Percentiles rank a stretch among this genome's conserved stretches.
Evolutionary conservation across 2,329 filamentous ascomycete genomes (phyloP).

Genomic region (Claviceps cyperi): DNA sequence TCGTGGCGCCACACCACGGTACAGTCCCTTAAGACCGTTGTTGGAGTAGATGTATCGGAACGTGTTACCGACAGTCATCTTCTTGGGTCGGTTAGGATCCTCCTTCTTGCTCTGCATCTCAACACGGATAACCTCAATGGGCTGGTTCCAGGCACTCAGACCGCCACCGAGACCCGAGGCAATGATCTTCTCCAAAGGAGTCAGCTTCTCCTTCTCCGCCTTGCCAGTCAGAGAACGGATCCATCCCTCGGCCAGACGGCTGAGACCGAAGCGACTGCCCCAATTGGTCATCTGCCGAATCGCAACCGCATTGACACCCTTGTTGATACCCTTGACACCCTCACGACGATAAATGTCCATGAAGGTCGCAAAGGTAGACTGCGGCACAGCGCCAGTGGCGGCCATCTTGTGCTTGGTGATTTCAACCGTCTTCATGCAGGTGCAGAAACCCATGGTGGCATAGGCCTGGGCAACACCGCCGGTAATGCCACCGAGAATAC

Average conservation of each 20-base stretch:
- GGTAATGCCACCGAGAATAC: conserved; percentile 81
- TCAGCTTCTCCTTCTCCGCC: conserved; percentile 63
- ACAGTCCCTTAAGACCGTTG: conserved; percentile 83
- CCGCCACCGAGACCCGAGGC: conserved; percentile 83
- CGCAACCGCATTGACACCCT: conserved; percentile 94
- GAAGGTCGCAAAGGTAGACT: conserved; percentile 88
- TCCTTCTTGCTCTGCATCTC: conserved; percentile 99
- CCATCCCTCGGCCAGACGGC: conserved; percentile 75
- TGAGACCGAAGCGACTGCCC: conserved; percentile 91
- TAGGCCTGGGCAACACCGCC: conserved; percentile 97
- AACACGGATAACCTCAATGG: conserved; percentile 97
- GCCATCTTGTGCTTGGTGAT: conserved; percentile 98
- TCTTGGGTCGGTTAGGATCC: conserved; percentile 96
- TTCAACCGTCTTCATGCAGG: conserved; percentile 99
- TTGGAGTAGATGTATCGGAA: conserved; percentile 76
- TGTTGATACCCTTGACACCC: conserved; percentile 92
- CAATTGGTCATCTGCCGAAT: conserved; percentile 99
- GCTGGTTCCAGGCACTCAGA: conserved; percentile 96
- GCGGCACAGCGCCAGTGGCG: conserved; percentile 65
- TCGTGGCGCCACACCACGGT: conserved; percentile 87
- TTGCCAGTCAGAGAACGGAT: conserved; percentile 72
- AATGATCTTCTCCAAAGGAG: conserved; percentile 71
- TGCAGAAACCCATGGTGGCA: conserved; percentile 99
- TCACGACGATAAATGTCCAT: conserved; percentile 94
- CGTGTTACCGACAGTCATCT: conserved; percentile 88